phyloP scores from a whole-genome alignment of 2,329 filamentous ascomycete genomes.

The Hymenotorrendiella dingleyae region DNA sequence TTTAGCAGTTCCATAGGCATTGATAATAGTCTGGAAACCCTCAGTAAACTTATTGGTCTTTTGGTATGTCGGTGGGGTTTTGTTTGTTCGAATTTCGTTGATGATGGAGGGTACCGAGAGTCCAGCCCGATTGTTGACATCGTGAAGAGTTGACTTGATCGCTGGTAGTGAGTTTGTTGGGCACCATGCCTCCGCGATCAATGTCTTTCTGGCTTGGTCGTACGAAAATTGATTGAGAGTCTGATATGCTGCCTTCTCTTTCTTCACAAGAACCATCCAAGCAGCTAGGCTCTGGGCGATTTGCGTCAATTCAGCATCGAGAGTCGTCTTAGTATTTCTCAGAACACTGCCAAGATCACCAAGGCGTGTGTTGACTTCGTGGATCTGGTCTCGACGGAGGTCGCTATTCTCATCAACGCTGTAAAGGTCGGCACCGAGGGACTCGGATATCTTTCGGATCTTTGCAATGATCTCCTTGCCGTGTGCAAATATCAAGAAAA shows the following conservation, averaged over 20 bases:
- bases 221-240: slow-evolving; percentile 96
- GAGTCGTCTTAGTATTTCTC: slow-evolving; percentile 87
- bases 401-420: slow-evolving; percentile 97
- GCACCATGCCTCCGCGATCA: slow-evolving; percentile 97
- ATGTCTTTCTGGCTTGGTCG: slow-evolving; percentile 87
- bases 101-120: slow-evolving; percentile 97
- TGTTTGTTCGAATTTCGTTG: slow-evolving; percentile 95
- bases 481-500: slow-evolving; percentile 98
- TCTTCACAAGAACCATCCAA: slow-evolving; percentile 97
- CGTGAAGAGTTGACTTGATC: slow-evolving; percentile 89
- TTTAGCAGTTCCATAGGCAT: slow-evolving; percentile 95
- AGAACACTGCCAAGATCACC: slow-evolving; percentile 89
- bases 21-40: slow-evolving; percentile 97
- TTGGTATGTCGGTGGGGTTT: slow-evolving; percentile 93
- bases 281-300: slow-evolving; percentile 89
- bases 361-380: slow-evolving; percentile 91
- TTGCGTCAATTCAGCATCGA: slow-evolving; percentile 87
- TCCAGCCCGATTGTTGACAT: slow-evolving; percentile 93
- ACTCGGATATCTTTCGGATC: slow-evolving; percentile 98
- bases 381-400: slow-evolving; percentile 88
- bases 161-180: slow-evolving; percentile 83
- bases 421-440: slow-evolving; percentile 91
- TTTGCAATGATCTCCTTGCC: slow-evolving; percentile 98
- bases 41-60: slow-evolving; percentile 99
- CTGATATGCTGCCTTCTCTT: slow-evolving; percentile 97